A percentile compares a stretch with the other conserved stretches of the same genome.
phyloP scores from a whole-genome alignment of 768 basidiomycete species.

The Phaffia australis region DNA sequence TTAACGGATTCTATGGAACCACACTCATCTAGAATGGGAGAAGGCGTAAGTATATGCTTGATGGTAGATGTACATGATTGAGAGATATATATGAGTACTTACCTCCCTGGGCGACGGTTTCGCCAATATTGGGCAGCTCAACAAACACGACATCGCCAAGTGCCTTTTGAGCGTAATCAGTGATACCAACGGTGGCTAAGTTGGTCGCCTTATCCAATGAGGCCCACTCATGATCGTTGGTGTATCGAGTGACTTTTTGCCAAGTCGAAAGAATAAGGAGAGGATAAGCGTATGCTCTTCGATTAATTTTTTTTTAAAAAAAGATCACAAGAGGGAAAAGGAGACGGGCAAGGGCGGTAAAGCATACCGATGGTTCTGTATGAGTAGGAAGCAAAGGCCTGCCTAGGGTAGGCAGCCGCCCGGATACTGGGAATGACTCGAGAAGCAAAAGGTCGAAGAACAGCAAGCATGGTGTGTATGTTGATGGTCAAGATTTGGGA shows the following conservation, averaged over 20 bases:
- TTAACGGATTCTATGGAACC: conserved; percentile 95
- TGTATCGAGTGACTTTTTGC: conserved; percentile 67
- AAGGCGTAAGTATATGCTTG: background rate
- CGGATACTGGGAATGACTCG: no score
- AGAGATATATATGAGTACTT: conserved; percentile 34
- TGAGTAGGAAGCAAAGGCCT: no score
- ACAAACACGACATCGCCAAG: conserved; percentile 97
- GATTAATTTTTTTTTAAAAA: background rate
- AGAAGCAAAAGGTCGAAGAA: no score
- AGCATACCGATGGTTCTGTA: no score
- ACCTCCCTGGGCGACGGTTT: conserved; percentile 63
- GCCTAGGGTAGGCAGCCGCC: no score
- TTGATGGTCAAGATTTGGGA: no score
- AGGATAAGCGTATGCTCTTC: background rate
- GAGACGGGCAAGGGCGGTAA: no score
- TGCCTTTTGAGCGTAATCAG: conserved; percentile 79
- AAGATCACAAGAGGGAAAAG: no score
- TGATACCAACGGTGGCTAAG: conserved; percentile 72
- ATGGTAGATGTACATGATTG: background rate
- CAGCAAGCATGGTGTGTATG: no score
- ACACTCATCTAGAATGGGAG: conserved; percentile 51
- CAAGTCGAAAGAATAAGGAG: conserved; percentile 2
- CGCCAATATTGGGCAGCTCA: conserved; percentile 63
- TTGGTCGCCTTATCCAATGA: conserved; percentile 64
- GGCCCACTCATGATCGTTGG: conserved; percentile 78